phyloP scores from a whole-genome alignment of 768 basidiomycete genomes.

The Hygrocybe punicea region DNA sequence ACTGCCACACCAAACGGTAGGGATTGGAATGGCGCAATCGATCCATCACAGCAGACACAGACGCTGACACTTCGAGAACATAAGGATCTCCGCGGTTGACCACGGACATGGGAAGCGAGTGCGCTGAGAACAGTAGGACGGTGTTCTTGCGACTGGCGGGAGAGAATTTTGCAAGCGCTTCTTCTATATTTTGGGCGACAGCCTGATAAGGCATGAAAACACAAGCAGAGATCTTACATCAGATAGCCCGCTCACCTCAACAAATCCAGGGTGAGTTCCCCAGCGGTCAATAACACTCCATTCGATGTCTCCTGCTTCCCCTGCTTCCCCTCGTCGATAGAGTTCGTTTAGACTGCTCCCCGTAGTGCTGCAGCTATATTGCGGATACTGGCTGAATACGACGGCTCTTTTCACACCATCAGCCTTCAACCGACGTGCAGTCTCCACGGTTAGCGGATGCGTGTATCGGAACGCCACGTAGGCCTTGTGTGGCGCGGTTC shows the following conservation, averaged over 20 bases:
- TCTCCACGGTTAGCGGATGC: constrained; percentile 79
- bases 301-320: constrained; percentile 64
- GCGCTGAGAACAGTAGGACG: constrained; percentile 92
- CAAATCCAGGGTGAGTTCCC: constrained; percentile 92
- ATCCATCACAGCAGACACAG: constrained; percentile 91
- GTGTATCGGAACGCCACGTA: constrained; percentile 97
- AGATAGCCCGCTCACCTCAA: constrained; percentile 60
- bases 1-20: constrained; percentile 96
- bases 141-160: constrained; percentile 65
- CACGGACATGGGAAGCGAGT: constrained; percentile 96
- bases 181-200: constrained; percentile 83
- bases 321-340: constrained; percentile 59
- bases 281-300: constrained; percentile 99
- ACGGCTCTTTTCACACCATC: constrained; percentile 92
- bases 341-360: constrained; percentile 97
- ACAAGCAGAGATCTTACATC: background rate
- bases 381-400: constrained; percentile 98
- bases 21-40: constrained; percentile 76
- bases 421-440: constrained; percentile 75
- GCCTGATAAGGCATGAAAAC: constrained; percentile 50
- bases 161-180: constrained; percentile 76
- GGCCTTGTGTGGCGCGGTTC: constrained; percentile 90
- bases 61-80: constrained; percentile 89
- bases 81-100: constrained; percentile 99
- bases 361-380: constrained; percentile 97